phyloP scores from a whole-genome alignment of 73 alveolate species.

The Symbiodinium pilosum region DNA sequence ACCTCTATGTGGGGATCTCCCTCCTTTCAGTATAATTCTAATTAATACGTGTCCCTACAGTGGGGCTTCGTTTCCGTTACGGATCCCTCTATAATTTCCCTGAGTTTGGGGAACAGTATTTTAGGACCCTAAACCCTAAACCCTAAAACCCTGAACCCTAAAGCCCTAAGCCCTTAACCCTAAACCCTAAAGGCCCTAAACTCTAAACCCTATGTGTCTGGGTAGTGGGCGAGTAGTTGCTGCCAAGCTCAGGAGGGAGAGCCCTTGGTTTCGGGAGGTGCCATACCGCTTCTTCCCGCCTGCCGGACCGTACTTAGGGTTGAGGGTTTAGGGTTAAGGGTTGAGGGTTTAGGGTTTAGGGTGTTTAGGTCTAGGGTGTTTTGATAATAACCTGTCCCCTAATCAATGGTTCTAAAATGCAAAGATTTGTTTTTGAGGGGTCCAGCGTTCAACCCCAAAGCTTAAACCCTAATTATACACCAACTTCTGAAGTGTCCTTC shows the following conservation, averaged over 20 bases:
- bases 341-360: background rate
- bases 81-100: too few relatives aligned
- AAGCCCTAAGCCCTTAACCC: background rate
- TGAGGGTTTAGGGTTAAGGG: background rate
- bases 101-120: too few relatives aligned
- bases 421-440: background rate
- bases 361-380: background rate
- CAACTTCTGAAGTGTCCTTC: too few relatives aligned
- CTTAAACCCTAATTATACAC: too few relatives aligned
- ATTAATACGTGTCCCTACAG: too few relatives aligned
- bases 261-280: background rate
- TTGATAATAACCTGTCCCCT: too few relatives aligned
- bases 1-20: too few relatives aligned
- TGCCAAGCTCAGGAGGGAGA: background rate
- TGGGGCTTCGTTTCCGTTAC: too few relatives aligned
- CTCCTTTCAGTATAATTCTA: too few relatives aligned
- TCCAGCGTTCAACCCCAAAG: background rate
- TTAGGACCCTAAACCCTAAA: too few relatives aligned
- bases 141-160: background rate
- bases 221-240: too few relatives aligned
- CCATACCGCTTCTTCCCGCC: background rate
- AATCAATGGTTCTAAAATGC: too few relatives aligned
- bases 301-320: background rate
- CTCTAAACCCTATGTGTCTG: background rate
- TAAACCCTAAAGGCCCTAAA: background rate